Conservation (phyloP, 257 asterid genomes). For the Rauvolfia tetraphylla region DNA sequence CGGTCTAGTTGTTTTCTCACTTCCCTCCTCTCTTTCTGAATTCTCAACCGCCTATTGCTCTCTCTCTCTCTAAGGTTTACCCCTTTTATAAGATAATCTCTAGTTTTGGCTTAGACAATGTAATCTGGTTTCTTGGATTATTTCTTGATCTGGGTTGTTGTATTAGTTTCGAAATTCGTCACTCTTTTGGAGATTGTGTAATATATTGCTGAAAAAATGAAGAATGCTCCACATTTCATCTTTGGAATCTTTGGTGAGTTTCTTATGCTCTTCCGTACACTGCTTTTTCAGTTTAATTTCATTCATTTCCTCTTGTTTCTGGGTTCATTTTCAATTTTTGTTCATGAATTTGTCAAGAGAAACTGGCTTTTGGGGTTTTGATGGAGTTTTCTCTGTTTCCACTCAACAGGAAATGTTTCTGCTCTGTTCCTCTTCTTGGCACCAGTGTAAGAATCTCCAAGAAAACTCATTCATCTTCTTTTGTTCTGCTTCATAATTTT, state of each 20-base stretch:
- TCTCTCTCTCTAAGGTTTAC: neutral
- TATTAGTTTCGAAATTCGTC: neutral
- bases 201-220: neutral
- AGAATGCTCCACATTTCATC: too few relatives aligned
- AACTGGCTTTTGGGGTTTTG: neutral
- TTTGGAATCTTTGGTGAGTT: slow-evolving; percentile 15
- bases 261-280: neutral
- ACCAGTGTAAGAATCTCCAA: slow-evolving; percentile 56
- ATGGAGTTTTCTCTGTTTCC: neutral
- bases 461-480: neutral
- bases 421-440: slow-evolving; percentile 85
- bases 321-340: neutral
- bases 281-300: neutral
- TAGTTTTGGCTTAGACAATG: neutral
- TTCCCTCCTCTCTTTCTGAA: neutral
- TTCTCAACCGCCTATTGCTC: neutral
- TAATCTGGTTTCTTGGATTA: neutral
- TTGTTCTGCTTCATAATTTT: neutral
- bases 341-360: neutral
- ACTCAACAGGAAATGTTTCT: slow-evolving; percentile 56
- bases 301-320: neutral
- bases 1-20: neutral
- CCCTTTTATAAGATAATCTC: neutral
- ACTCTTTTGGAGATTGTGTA: too few relatives aligned
- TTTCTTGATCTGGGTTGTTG: neutral